phyloP scores from a whole-genome alignment of 257 asterid genomes.

The Gynochthodes officinalis region DNA sequence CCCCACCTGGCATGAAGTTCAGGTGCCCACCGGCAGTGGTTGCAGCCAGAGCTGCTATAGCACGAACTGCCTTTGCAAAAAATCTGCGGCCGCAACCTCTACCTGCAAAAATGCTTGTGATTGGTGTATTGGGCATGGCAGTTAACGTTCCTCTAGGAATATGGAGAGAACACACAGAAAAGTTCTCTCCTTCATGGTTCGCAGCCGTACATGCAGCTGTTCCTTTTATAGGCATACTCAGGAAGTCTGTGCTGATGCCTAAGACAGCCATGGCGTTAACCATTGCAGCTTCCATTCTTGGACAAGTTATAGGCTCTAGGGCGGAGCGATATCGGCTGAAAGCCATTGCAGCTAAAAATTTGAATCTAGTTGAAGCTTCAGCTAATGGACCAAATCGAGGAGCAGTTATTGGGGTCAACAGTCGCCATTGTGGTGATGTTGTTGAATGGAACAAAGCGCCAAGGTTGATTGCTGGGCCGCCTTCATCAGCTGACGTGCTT shows the following conservation, averaged over 20 bases:
- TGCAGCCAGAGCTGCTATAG: conserved; percentile 75
- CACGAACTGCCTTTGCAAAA: conserved; percentile 77
- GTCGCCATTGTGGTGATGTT: conserved; percentile 30
- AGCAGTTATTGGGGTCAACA: conserved; percentile 24
- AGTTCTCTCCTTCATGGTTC: conserved; percentile 89
- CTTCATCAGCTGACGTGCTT: conserved; percentile 23
- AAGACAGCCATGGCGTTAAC: conserved; percentile 92
- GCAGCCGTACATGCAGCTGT: conserved; percentile 93
- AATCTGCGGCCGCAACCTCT: conserved; percentile 90
- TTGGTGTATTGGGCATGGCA: conserved; percentile 82
- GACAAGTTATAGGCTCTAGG: conserved; percentile 88
- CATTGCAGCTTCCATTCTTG: conserved; percentile 81
- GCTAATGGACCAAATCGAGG: conserved; percentile 16
- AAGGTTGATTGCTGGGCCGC: conserved; percentile 21
- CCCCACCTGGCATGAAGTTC: conserved; percentile 71
- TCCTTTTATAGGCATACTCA: conserved; percentile 85
- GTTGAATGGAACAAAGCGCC: conserved; percentile 35
- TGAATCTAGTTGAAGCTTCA: conserved; percentile 29
- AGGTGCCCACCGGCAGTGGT: conserved; percentile 79
- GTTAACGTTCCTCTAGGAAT: conserved; percentile 83
- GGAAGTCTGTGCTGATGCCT: conserved; percentile 87
- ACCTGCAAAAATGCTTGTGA: conserved; percentile 65
- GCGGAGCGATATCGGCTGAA: conserved; percentile 81
- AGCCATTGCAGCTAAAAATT: conserved; percentile 35
- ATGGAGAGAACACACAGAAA: conserved; percentile 91